These are phyloP conservation scores for Cystofilobasidium ferigula DNA, from an alignment of 768 basidiomycete genomes.

Conservation along the genomic window DNA sequence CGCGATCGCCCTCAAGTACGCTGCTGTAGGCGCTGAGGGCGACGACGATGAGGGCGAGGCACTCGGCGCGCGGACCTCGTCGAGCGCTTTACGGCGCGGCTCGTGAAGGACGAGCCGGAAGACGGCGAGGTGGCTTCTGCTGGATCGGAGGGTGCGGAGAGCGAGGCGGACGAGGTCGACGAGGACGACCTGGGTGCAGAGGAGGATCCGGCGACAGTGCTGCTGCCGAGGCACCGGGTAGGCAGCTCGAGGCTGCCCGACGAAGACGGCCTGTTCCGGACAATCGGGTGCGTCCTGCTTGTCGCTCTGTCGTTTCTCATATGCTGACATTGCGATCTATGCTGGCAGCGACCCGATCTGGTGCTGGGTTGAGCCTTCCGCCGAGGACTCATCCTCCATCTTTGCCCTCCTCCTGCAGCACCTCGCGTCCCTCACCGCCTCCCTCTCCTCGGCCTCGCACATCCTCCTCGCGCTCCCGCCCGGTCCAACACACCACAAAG, in stretches of 20 bases:
- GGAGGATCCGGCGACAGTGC: background rate
- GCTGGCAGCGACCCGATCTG: background rate
- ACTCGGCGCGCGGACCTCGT: slow-evolving; percentile 1
- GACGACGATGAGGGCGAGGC: background rate
- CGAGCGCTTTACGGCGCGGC: background rate
- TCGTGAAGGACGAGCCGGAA: slow-evolving; percentile 5
- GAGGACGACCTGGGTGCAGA: background rate
- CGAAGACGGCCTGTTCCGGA: background rate
- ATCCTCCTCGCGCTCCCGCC: slow-evolving; percentile 5
- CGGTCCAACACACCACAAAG: background rate
- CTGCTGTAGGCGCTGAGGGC: background rate
- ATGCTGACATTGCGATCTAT: background rate
- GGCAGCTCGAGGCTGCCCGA: background rate
- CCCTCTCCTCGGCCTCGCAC: slow-evolving; percentile 4
- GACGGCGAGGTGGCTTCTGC: background rate
- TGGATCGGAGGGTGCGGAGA: background rate
- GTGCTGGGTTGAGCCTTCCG: slow-evolving; percentile 17
- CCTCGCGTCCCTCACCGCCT: slow-evolving; percentile 16
- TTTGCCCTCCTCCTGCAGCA: slow-evolving; percentile 9
- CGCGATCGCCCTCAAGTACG: slow-evolving; percentile 6
- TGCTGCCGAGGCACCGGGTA: background rate
- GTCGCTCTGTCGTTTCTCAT: background rate
- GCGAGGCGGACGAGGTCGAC: background rate
- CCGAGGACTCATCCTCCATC: background rate
- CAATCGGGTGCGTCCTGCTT: background rate